Evolutionary conservation across 1,284 basidiomycete species (phyloP).

Genomic region (Puccinia triticina): DNA sequence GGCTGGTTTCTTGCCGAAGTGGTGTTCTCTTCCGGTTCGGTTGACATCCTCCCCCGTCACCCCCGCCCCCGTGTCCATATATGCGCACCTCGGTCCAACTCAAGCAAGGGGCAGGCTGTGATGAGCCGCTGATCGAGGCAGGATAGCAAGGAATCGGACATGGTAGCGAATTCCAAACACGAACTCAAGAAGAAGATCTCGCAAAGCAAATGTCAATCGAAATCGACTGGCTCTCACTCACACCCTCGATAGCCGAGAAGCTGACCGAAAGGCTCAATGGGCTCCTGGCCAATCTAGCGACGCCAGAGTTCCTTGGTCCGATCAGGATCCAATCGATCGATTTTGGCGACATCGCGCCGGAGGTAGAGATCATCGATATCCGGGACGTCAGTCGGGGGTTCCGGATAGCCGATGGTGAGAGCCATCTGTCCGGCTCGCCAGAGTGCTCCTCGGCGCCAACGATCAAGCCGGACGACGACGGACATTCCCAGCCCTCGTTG

Average conservation of each 20-base stretch:
- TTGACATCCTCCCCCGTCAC: background rate
- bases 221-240: conserved; percentile 66
- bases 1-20: no score
- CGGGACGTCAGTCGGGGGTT: conserved; percentile 94
- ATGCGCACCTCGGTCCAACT: background rate
- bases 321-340: conserved; percentile 81
- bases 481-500: conserved; percentile 59
- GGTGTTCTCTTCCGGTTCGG: no score
- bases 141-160: background rate
- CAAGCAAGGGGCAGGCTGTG: no score
- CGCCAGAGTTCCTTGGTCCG: conserved; percentile 91
- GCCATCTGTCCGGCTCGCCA: conserved; percentile 63
- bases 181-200: background rate
- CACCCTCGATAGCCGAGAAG: conserved; percentile 70
- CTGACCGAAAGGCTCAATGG: conserved; percentile 79
- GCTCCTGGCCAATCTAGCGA: conserved; percentile 70
- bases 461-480: conserved; percentile 6
- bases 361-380: conserved; percentile 85
- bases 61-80: background rate
- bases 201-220: conserved; percentile 64
- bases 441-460: conserved; percentile 30
- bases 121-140: no score
- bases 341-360: conserved; percentile 80
- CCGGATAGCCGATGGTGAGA: conserved; percentile 73
- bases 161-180: background rate